Conservation (phyloP, 768 basidiomycete genomes). For the Pleurotus pulmonarius region DNA sequence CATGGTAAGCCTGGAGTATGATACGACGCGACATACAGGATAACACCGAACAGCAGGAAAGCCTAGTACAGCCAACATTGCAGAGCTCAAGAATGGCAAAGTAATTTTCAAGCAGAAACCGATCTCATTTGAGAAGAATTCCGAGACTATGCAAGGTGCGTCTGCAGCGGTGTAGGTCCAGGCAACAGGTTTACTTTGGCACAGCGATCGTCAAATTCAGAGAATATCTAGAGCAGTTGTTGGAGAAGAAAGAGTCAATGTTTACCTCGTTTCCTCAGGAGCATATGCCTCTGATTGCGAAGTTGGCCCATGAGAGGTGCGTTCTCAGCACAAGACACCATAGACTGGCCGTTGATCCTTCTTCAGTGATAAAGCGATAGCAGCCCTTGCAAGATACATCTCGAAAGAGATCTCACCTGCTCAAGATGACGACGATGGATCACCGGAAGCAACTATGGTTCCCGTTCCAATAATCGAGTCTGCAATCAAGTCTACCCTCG, state of each 20-base stretch:
- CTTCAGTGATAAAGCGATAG: constrained; percentile 67
- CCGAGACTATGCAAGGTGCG: constrained; percentile 79
- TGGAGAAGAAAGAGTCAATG: constrained; percentile 43
- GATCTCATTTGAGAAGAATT: constrained; percentile 70
- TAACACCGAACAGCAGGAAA: constrained; percentile 31
- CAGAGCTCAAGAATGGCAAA: constrained; percentile 76
- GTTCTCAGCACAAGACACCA: constrained; percentile 7
- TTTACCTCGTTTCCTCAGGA: constrained; percentile 61
- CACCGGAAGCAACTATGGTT: constrained; percentile 33
- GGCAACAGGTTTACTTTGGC: constrained; percentile 3
- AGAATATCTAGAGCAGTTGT: constrained; percentile 58
- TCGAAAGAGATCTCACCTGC: constrained; percentile 65
- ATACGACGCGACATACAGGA: constrained; percentile 11
- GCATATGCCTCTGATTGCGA: constrained; percentile 72
- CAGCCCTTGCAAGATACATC: constrained; percentile 63
- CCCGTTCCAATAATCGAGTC: constrained; percentile 57
- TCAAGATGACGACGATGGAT: constrained; percentile 48
- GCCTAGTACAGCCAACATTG: constrained; percentile 38
- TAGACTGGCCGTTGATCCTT: neutral
- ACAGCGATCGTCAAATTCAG: constrained; percentile 77
- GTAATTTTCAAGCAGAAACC: constrained; percentile 73
- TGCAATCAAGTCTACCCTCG: constrained; percentile 59
- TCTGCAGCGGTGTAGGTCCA: constrained; percentile 10
- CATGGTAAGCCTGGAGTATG: neutral
- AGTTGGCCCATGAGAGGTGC: constrained; percentile 84